These are phyloP conservation scores for Leishmania aethiopica DNA, from an alignment of 208 protist genomes.

Conservation along the genomic window DNA sequence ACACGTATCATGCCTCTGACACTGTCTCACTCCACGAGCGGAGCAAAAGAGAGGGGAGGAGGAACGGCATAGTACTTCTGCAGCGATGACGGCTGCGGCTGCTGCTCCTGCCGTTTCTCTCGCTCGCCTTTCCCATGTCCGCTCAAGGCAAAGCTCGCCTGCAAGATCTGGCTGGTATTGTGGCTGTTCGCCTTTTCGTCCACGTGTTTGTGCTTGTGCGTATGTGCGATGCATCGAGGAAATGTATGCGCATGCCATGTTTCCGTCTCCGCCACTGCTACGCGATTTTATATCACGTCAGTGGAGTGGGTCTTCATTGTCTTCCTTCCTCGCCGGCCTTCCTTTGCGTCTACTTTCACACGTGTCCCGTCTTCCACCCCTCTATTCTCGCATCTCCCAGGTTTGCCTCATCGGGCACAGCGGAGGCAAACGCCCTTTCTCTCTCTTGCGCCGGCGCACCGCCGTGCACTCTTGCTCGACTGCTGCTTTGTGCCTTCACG, in stretches of 20 bases:
- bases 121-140: background rate
- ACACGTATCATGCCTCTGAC: background rate
- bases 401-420: background rate
- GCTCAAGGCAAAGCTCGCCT: background rate
- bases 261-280: background rate
- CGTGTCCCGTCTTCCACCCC: too few relatives aligned
- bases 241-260: background rate
- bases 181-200: background rate
- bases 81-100: background rate
- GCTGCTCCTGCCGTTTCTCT: background rate
- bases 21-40: too few relatives aligned
- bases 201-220: background rate
- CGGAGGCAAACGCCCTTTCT: background rate
- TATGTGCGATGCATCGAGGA: background rate
- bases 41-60: background rate
- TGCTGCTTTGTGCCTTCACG: background rate
- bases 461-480: background rate
- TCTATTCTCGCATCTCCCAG: background rate
- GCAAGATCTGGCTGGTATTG: background rate
- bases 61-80: background rate
- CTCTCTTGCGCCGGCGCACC: background rate
- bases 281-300: background rate
- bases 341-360: background rate
- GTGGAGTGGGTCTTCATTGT: background rate
- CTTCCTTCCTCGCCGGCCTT: background rate